phyloP scores from a whole-genome alignment of 139 green algal species.

The Chlamydomonas incerta region DNA sequence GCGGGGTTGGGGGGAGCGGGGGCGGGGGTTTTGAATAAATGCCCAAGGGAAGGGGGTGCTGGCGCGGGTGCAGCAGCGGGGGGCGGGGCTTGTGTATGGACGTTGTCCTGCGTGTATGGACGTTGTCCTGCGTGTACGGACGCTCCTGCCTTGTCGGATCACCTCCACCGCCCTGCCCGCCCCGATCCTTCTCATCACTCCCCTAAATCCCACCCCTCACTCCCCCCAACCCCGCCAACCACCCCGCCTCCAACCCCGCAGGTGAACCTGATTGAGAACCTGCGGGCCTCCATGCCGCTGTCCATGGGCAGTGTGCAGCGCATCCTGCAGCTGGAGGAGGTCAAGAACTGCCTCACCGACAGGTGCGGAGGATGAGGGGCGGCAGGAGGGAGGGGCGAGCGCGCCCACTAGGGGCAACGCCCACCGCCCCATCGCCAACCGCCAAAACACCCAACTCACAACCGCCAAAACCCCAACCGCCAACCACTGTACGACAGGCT shows the following conservation, averaged over 20 bases:
- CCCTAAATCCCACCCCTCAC: too few relatives aligned
- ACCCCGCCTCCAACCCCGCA: slow-evolving; percentile 61
- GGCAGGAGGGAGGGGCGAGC: background rate
- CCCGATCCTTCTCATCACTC: too few relatives aligned
- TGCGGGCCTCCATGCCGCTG: slow-evolving; percentile 73
- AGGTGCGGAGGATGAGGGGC: slow-evolving; percentile 14
- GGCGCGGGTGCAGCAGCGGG: too few relatives aligned
- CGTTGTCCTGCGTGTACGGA: too few relatives aligned
- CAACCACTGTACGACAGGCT: slow-evolving; percentile 39
- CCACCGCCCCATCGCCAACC: slow-evolving; percentile 53
- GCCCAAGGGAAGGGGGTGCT: too few relatives aligned
- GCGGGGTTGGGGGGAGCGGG: too few relatives aligned
- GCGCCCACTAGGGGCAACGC: too few relatives aligned
- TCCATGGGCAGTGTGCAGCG: slow-evolving; percentile 64
- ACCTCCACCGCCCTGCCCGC: too few relatives aligned
- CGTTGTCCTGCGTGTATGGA: too few relatives aligned
- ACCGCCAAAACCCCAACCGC: background rate
- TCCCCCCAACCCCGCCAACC: background rate
- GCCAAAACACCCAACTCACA: background rate
- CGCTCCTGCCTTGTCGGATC: too few relatives aligned
- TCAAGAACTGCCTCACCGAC: slow-evolving; percentile 70
- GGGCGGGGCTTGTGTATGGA: too few relatives aligned
- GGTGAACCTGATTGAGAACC: slow-evolving; percentile 77
- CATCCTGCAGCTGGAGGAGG: slow-evolving; percentile 83
- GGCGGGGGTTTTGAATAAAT: too few relatives aligned